Evolutionary conservation across 1,284 basidiomycete species (phyloP).

Genomic region (Cryptococcus floricola): DNA sequence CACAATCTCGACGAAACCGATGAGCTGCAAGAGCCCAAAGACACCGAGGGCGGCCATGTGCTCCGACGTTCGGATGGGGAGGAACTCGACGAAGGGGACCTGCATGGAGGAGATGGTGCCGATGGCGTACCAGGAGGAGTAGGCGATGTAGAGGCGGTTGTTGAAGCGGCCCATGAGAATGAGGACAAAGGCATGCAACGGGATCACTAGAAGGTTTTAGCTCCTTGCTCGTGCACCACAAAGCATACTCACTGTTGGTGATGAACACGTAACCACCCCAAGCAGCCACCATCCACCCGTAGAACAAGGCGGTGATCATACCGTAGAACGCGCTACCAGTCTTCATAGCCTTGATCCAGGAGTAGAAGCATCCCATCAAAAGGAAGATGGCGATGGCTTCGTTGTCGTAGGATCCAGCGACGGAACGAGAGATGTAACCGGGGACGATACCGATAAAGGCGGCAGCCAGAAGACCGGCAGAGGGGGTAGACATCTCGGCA

Average conservation of each 20-base stretch:
- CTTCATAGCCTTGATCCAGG: constrained; percentile 96
- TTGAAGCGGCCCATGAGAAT: constrained; percentile 97
- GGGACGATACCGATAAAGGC: constrained; percentile 98
- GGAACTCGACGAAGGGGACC: constrained; percentile 98
- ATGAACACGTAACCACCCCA: constrained; percentile 99
- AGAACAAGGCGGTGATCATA: constrained; percentile 87
- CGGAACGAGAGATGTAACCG: constrained; percentile 94
- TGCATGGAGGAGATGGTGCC: constrained; percentile 98
- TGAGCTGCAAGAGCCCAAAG: constrained; percentile 93
- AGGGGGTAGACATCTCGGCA: constrained; percentile 87
- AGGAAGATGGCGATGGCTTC: constrained; percentile 99
- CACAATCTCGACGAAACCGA: constrained; percentile 88
- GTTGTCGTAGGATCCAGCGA: constrained; percentile 99
- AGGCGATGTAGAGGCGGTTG: constrained; percentile 86
- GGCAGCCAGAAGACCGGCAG: constrained; percentile 93
- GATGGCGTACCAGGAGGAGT: constrained; percentile 96
- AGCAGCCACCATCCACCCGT: constrained; percentile 99
- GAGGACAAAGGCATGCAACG: constrained; percentile 86
- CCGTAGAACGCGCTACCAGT: constrained; percentile 89
- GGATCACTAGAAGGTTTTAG: constrained; percentile 63
- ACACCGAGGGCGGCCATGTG: constrained; percentile 98
- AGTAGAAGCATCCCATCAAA: constrained; percentile 97
- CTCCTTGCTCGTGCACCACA: not conserved
- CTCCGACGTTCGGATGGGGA: constrained; percentile 95
- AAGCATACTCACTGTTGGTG: constrained; percentile 67